Base-by-base conservation (phyloP, 2,329 filamentous ascomycete species). In the Aspergillaceae sp. region DNA sequence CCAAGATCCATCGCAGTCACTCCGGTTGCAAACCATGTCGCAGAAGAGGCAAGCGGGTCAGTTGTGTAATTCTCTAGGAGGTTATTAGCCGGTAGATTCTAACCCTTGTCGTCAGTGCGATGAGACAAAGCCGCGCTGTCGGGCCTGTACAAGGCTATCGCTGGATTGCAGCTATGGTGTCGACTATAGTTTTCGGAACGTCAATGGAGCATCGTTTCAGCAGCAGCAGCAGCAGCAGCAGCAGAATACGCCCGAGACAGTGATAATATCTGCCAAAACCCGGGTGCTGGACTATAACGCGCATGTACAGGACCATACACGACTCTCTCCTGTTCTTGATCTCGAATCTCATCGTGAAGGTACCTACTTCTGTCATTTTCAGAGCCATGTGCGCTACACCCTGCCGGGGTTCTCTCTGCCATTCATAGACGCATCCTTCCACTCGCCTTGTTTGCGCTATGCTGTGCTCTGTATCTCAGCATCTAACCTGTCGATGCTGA, bases 401-500 rank as follows among this genome's bases (percentile, higher is more conserved):
- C 47, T 51, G 2, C 49, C 49, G 1, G 46, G 41, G 2, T 29
- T 26, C 2, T 41, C 47, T 26, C 33, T 33, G 4, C 19, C 19
- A 19, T 19, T 19, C 19, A 19, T 19, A 19, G n/a, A 46, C 27
- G 7, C 11, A 3, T 3, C 11, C 4, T 11, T 48, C 1, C 33
- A 40, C 1, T 48, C 46, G 0, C 34, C 46, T 2, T 42, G 28
- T 2, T 19, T 49, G 3, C 29, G 44, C 11, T 44, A 28, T 4
- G 51, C 51, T 0, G 41, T 33, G 4, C 42, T 51, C n/a, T 53
- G 51, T 41, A 46, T 53, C 10, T 45, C 51, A 3, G 51, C 51
- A 4, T 53, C 51, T 1, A 53, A 47, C 28, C 49, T 53, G 2
- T 53, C 51, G 0, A 53, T 51, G 49, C 44, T 53, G 2, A 49